Evolutionary conservation across 2,329 filamentous ascomycete species (phyloP).

Genomic region (Diaporthe longicolla): DNA sequence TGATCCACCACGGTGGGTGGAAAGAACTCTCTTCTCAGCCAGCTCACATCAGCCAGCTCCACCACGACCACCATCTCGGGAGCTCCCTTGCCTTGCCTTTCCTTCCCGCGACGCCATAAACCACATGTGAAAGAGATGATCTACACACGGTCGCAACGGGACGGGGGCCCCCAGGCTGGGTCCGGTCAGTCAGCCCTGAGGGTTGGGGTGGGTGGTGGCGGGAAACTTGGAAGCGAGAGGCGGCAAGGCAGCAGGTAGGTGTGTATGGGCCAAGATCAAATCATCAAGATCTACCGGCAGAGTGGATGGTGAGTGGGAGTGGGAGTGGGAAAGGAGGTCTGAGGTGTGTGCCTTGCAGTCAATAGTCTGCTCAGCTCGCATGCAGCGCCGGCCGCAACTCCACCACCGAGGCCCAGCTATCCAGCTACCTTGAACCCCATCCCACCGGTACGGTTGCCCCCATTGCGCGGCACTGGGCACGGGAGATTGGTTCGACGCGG

Average conservation of each 20-base stretch:
- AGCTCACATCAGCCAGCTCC: neutral
- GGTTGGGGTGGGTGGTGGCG: neutral
- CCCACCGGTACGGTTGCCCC: no score
- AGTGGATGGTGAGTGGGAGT: neutral
- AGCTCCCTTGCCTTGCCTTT: slow-evolving; percentile 1
- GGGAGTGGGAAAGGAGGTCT: neutral
- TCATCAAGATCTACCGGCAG: slow-evolving; percentile 16
- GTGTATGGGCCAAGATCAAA: neutral
- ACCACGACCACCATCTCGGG: neutral
- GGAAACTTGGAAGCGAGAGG: neutral
- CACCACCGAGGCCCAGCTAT: neutral
- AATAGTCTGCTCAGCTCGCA: slow-evolving; percentile 21
- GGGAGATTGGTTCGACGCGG: slow-evolving; percentile 10
- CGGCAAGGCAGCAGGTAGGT: neutral
- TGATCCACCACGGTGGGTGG: neutral
- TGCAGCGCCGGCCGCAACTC: neutral
- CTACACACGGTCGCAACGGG: slow-evolving; percentile 7
- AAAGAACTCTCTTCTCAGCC: slow-evolving; percentile 11
- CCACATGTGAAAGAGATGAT: neutral
- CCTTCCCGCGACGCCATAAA: neutral
- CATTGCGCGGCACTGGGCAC: neutral
- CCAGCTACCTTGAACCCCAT: no score
- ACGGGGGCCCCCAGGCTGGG: neutral
- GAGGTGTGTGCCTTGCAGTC: slow-evolving; percentile 16
- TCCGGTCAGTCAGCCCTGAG: neutral